A percentile compares a stretch with the other conserved stretches of the same genome.
Evolutionary conservation across 306 rosid genomes (phyloP).

Genomic region (Cucurbita moschata): DNA sequence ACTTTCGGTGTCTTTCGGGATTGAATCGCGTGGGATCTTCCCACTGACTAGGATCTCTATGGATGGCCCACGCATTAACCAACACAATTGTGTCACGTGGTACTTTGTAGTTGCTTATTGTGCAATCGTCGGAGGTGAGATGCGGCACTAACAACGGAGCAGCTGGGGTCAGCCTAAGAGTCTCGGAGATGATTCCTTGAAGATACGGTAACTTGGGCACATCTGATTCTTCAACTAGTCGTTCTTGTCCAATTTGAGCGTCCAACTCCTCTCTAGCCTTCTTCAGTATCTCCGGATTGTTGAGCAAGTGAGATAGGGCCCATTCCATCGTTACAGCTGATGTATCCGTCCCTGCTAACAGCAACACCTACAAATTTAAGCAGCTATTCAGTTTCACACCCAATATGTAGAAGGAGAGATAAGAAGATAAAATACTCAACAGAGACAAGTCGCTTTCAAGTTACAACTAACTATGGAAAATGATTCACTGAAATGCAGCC

Average conservation of each 20-base stretch:
- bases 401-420: background rate
- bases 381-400: background rate
- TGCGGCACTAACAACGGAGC: slow-evolving; percentile 19
- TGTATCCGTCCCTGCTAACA: slow-evolving; percentile 18
- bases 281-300: slow-evolving; percentile 10
- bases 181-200: slow-evolving; percentile 19
- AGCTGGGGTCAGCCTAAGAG: slow-evolving; percentile 18
- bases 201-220: slow-evolving; percentile 16
- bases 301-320: slow-evolving; percentile 17
- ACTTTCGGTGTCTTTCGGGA: slow-evolving; percentile 13
- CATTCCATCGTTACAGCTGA: slow-evolving; percentile 21
- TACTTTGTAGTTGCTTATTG: slow-evolving; percentile 3
- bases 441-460: background rate
- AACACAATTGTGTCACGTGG: slow-evolving; percentile 17
- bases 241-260: slow-evolving; percentile 4
- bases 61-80: slow-evolving; percentile 29
- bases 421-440: too few species aligned
- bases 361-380: background rate
- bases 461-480: too few species aligned
- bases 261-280: slow-evolving; percentile 18
- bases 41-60: slow-evolving; percentile 21
- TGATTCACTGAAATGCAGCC: too few species aligned
- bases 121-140: slow-evolving; percentile 13
- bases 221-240: slow-evolving; percentile 15
- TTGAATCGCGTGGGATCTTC: slow-evolving; percentile 13